Conservation (phyloP, 768 basidiomycete genomes). For the Leccinum ochraceum region DNA sequence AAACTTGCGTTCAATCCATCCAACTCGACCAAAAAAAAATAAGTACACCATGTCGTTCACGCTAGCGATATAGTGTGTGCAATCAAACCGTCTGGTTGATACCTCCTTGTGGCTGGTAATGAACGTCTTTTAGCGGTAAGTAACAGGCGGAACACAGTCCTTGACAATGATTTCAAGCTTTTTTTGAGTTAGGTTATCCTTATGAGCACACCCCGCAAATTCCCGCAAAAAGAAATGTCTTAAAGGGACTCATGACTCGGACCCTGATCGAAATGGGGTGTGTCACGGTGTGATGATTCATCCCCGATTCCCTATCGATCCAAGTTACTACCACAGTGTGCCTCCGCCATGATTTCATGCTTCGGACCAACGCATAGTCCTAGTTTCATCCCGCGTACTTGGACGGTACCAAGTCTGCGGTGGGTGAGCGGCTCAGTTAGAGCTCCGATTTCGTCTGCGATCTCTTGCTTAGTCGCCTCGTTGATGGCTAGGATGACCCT, state of each 20-base stretch:
- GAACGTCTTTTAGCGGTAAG: slow-evolving; percentile 6
- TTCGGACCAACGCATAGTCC: slow-evolving; percentile 89
- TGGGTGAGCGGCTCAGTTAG: slow-evolving; percentile 55
- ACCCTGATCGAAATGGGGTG: no score
- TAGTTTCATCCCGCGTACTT: slow-evolving; percentile 30
- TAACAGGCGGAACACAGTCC: not conserved
- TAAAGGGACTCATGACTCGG: no score
- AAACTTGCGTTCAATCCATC: no score
- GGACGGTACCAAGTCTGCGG: not conserved
- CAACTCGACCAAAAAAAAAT: no score
- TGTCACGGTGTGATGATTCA: no score
- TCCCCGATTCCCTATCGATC: no score
- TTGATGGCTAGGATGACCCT: slow-evolving; percentile 98
- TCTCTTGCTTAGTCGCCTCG: slow-evolving; percentile 63
- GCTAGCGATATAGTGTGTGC: no score
- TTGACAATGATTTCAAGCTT: not conserved
- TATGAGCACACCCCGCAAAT: no score
- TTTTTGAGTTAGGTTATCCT: not conserved
- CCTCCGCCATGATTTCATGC: slow-evolving; percentile 93
- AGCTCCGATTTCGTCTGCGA: no score
- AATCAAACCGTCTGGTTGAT: no score
- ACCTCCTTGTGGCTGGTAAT: slow-evolving; percentile 25
- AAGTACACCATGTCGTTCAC: no score
- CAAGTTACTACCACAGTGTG: slow-evolving; percentile 51
- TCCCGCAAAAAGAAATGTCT: no score